Conservation (phyloP, 495 filamentous ascomycete genomes). For the Aspergillus haitiensis region DNA sequence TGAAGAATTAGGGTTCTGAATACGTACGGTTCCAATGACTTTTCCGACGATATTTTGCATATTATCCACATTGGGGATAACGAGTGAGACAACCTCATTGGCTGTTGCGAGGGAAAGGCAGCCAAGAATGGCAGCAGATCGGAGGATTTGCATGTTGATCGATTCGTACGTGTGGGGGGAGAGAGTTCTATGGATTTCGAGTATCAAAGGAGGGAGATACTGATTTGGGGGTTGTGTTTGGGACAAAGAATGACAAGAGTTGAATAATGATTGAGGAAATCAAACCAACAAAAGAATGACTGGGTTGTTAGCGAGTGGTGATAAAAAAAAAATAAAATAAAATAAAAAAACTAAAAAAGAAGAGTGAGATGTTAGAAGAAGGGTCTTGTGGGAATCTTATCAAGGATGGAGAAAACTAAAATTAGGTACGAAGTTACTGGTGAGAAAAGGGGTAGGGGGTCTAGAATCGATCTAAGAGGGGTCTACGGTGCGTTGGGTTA, state of each 20-base stretch:
- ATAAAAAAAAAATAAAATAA: not conserved
- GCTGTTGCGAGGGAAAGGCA: conserved; percentile 26
- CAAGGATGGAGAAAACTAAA: not conserved
- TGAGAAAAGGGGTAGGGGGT: too few species aligned
- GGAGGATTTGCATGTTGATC: conserved; percentile 20
- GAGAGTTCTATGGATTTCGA: not conserved
- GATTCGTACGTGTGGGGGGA: not conserved
- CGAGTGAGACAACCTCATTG: conserved; percentile 32
- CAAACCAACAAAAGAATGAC: not conserved
- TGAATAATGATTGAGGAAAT: not conserved
- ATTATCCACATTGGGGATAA: conserved; percentile 27
- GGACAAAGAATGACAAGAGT: not conserved
- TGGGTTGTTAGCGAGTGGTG: not conserved
- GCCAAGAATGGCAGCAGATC: conserved; percentile 14
- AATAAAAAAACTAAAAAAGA: not conserved
- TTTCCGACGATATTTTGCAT: conserved; percentile 16
- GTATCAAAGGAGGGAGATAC: conserved; percentile 1
- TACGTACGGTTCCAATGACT: conserved; percentile 30
- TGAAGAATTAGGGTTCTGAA: not conserved
- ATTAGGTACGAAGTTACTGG: not conserved
- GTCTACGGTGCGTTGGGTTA: too few species aligned
- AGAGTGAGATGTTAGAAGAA: not conserved
- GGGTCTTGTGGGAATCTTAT: too few species aligned
- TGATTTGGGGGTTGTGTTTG: not conserved
- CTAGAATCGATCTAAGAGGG: too few species aligned